Evolutionary conservation across 148 eudicot genomes (phyloP).

Genomic region (Polygonum aviculare): DNA sequence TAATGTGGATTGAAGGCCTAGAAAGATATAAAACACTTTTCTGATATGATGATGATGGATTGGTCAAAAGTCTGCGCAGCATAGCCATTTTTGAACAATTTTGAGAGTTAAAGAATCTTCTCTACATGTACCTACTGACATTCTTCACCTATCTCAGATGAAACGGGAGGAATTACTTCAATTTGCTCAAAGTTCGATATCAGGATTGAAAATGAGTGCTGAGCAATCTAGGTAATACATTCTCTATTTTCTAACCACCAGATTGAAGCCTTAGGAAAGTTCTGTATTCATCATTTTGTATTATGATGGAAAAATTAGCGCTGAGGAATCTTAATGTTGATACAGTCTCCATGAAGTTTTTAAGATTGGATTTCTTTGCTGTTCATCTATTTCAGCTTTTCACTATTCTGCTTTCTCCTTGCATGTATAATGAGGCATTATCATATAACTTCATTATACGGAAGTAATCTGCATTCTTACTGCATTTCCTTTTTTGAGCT

Average conservation of each 20-base stretch:
- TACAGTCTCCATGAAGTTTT: background rate
- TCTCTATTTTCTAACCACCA: background rate
- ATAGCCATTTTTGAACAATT: background rate
- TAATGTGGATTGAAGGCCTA: background rate
- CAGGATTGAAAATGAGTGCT: conserved; percentile 57
- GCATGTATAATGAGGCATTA: background rate
- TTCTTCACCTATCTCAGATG: conserved; percentile 24
- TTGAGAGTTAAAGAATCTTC: background rate
- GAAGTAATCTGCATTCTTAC: background rate
- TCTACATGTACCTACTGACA: background rate
- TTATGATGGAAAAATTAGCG: background rate
- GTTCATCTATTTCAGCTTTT: background rate
- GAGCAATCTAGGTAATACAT: conserved; percentile 41
- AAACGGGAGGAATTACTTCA: conserved; percentile 67
- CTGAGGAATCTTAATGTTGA: background rate
- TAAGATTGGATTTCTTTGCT: background rate
- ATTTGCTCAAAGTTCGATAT: conserved; percentile 54
- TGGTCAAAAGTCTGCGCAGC: background rate
- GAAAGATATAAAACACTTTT: background rate
- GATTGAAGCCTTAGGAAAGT: background rate
- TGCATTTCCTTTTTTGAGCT: background rate
- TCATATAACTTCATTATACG: background rate
- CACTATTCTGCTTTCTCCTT: background rate
- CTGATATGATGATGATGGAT: background rate
- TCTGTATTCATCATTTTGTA: background rate